Conservation (phyloP, 225 moss, liverwort and hornwort genomes). For the Lunularia cruciata region DNA sequence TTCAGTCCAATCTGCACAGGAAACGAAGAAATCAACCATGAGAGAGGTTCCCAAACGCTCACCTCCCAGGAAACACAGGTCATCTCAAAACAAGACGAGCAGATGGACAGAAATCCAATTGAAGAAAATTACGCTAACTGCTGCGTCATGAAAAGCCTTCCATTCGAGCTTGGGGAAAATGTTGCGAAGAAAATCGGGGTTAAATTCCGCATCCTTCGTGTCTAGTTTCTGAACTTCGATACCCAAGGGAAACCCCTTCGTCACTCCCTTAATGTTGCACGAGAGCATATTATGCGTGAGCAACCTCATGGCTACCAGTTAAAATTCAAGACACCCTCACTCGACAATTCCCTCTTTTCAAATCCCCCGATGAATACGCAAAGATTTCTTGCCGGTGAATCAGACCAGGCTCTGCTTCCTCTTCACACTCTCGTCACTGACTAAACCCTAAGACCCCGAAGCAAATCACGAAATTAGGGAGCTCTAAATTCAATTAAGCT, state of each 20-base stretch:
- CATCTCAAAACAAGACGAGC: too few relatives aligned
- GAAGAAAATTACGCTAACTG: conserved; percentile 46
- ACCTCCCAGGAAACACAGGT: not conserved
- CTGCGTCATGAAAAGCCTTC: conserved; percentile 92
- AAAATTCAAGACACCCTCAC: too few relatives aligned
- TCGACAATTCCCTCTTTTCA: too few relatives aligned
- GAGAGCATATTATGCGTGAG: conserved; percentile 96
- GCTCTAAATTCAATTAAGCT: too few relatives aligned
- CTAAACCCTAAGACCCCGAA: too few relatives aligned
- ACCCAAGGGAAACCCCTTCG: conserved; percentile 77
- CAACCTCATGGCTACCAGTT: conserved; percentile 59
- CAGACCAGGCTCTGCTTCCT: too few relatives aligned
- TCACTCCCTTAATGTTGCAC: conserved; percentile 96
- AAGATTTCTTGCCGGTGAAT: too few relatives aligned
- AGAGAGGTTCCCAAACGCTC: not conserved
- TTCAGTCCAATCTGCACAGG: conserved; percentile 64
- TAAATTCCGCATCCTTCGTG: conserved; percentile 78
- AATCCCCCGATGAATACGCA: too few relatives aligned
- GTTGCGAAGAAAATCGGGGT: conserved; percentile 78
- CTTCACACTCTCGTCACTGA: too few relatives aligned
- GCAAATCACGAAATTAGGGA: too few relatives aligned
- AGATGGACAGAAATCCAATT: not conserved
- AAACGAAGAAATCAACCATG: not conserved
- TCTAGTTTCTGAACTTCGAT: conserved; percentile 71
- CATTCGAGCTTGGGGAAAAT: conserved; percentile 90